Evolutionary conservation across 2,329 filamentous ascomycete species (phyloP).

Genomic region (Achaetomium macrosporum): DNA sequence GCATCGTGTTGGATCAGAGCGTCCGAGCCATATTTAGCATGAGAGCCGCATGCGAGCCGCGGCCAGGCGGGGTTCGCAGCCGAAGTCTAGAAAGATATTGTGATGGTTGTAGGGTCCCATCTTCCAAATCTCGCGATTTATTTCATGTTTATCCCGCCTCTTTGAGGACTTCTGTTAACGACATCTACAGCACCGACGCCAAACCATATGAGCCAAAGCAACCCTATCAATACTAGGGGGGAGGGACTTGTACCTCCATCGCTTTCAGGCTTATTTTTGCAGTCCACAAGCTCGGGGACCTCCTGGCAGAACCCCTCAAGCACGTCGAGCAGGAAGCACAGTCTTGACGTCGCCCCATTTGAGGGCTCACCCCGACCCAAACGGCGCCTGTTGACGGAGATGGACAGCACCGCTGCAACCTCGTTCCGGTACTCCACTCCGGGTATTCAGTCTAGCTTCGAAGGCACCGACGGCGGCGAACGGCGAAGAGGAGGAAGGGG

Average conservation of each 20-base stretch:
- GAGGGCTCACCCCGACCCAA: neutral
- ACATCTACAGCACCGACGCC: neutral
- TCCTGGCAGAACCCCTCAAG: neutral
- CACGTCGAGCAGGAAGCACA: constrained; percentile 5
- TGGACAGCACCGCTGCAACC: neutral
- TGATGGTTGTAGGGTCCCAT: neutral
- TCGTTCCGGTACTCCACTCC: neutral
- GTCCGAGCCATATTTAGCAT: constrained; percentile 4
- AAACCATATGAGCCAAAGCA: neutral
- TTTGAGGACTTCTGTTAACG: neutral
- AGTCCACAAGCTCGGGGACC: neutral
- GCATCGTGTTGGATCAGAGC: constrained; percentile 6
- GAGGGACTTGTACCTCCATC: neutral
- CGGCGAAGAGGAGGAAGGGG: neutral
- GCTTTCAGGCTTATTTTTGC: neutral
- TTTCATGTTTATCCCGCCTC: neutral
- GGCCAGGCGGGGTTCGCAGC: no score
- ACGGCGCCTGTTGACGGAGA: neutral
- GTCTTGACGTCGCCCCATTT: neutral
- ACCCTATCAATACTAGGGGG: neutral
- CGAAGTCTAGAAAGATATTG: neutral
- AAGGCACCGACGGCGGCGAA: neutral
- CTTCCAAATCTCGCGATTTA: neutral
- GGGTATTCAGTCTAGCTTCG: neutral
- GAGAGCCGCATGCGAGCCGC: neutral